Base-by-base conservation (phyloP, 2,329 filamentous ascomycete genomes). In the Hypoxylon sp. region DNA sequence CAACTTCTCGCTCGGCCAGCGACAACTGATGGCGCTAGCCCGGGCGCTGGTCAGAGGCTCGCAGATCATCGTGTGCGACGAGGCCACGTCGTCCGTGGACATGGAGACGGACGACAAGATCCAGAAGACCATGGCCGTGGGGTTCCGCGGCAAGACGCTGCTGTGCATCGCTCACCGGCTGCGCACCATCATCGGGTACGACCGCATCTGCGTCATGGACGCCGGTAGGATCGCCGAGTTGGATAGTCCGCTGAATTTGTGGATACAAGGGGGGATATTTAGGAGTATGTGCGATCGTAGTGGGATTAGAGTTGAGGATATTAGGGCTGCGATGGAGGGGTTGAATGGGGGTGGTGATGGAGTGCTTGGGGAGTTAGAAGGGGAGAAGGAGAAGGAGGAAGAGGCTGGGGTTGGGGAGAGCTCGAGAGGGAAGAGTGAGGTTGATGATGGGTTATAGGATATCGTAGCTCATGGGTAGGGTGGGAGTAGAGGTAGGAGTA, bases 81-180 rank as follows among this genome's bases (percentile, higher is more conserved):
- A 99, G 81, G 96, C 96, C 0, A 99, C 96, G 0, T 94, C 91
- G 1, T 92, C 89, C 0, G 94, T 98, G 6, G 95, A 98, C 80
- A 96, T 98, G 85, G 95, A 98, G 78, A 98, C 95, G 2, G 96
- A 99, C 78, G 91, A 94, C 80, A 97, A 96, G 86, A 97, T 98
- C 78, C 95, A 98, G 80, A 84, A 85, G 61, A 97, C 94, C 3
- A 98, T 98, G 80, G 91, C 93, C 0, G 86, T 87, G 0, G 94
- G 91, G 0, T 98, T 98, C 84, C 86, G 87, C 59, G 94, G 94
- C 65, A 93, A 92, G 84, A 98, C 95, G 2, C 82, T 98, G 51
- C 83, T 98, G 22, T 97, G 94, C 80, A 98, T 98, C 78, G 95
- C 95, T 5, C 95, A 98, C 81, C 87, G 95, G 4, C 84, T 98